These are phyloP conservation scores for Atkinsonella texensis DNA, from an alignment of 2,329 filamentous ascomycete species.

Conservation along the genomic window DNA sequence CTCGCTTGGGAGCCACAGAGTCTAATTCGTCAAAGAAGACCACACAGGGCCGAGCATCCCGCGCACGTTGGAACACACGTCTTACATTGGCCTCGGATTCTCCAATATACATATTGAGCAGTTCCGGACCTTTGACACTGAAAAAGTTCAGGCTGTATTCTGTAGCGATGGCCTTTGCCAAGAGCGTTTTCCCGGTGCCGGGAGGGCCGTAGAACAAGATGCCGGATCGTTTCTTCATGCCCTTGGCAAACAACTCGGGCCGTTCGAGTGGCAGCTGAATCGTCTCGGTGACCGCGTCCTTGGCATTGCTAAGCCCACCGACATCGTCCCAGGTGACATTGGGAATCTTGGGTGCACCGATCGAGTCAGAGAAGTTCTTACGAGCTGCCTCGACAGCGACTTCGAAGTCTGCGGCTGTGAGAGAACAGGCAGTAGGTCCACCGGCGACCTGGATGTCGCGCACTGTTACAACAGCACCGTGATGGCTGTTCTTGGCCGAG, in stretches of 20 bases:
- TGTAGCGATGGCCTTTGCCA: conserved; percentile 86
- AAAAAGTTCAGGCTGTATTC: conserved; percentile 94
- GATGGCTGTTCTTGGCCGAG: conserved; percentile 34
- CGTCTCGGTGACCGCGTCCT: conserved; percentile 93
- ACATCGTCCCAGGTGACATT: conserved; percentile 97
- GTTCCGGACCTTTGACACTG: conserved; percentile 80
- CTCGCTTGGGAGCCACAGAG: conserved; percentile 88
- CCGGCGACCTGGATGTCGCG: conserved; percentile 83
- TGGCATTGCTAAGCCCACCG: conserved; percentile 83
- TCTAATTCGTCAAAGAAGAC: conserved; percentile 93
- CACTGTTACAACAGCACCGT: conserved; percentile 42
- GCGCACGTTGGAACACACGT: conserved; percentile 74
- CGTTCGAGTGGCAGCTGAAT: conserved; percentile 87
- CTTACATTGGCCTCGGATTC: conserved; percentile 89
- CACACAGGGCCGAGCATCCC: conserved; percentile 76
- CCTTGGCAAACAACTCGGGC: conserved; percentile 89
- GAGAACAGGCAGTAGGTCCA: conserved; percentile 62
- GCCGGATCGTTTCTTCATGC: conserved; percentile 94
- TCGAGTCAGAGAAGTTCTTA: conserved; percentile 96
- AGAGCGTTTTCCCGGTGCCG: conserved; percentile 82
- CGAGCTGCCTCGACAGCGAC: conserved; percentile 88
- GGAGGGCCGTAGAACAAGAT: conserved; percentile 88
- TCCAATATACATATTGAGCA: conserved; percentile 94
- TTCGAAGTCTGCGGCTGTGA: conserved; percentile 79
- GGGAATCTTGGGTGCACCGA: conserved; percentile 94